Evolutionary conservation across 345 rosid genomes (phyloP).

Genomic region (Citrus maxima): DNA sequence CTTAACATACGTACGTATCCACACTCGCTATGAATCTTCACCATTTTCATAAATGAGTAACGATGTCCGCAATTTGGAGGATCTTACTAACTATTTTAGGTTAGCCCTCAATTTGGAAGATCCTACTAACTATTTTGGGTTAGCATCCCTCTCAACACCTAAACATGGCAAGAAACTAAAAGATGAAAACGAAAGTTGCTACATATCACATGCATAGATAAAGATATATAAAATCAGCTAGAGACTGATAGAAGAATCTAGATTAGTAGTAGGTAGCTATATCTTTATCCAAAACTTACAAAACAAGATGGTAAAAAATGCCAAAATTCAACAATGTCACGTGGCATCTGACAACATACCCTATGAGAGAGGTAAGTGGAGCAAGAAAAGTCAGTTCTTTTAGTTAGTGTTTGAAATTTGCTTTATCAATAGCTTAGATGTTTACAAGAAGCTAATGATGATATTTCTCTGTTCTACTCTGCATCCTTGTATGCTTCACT

Average conservation of each 20-base stretch:
- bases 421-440: neutral
- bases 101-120: too few relatives aligned
- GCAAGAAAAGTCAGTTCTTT: neutral
- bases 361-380: neutral
- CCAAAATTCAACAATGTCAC: neutral
- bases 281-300: neutral
- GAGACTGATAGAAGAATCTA: too few relatives aligned
- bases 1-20: neutral
- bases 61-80: neutral
- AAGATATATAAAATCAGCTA: neutral
- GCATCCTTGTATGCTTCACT: neutral
- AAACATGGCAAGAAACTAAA: neutral
- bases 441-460: neutral
- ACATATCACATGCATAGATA: neutral
- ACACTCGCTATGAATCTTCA: neutral
- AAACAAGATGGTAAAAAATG: neutral
- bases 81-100: neutral
- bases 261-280: too few relatives aligned
- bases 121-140: neutral
- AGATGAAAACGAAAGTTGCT: neutral
- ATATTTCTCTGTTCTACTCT: neutral
- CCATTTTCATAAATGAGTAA: too few relatives aligned
- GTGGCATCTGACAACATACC: neutral
- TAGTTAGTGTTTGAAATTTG: neutral
- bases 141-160: neutral